These are phyloP conservation scores for Urtica urens DNA, from an alignment of 306 rosid species.

Conservation along the genomic window DNA sequence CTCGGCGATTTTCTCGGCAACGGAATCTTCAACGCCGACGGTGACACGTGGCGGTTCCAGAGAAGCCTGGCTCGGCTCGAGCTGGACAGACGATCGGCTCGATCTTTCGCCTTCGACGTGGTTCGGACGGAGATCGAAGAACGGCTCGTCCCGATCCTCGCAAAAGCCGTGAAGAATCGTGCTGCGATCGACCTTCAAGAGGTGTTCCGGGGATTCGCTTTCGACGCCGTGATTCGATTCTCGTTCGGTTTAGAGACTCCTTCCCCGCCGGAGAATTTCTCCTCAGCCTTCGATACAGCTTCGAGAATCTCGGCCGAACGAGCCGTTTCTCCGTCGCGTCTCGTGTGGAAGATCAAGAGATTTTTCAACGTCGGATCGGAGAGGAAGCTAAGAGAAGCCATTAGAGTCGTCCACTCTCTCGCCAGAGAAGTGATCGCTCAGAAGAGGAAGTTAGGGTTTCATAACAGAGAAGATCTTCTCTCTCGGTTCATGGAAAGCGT, in stretches of 20 bases:
- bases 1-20: conserved; percentile 64
- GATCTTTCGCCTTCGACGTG: conserved; percentile 49
- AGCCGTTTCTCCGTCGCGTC: conserved; percentile 57
- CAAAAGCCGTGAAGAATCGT: not conserved
- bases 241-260: conserved; percentile 51
- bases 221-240: conserved; percentile 53
- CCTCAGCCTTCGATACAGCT: conserved; percentile 55
- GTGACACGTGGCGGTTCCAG: conserved; percentile 60
- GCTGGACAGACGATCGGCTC: conserved; percentile 35
- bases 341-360: conserved; percentile 60
- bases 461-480: conserved; percentile 40
- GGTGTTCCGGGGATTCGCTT: conserved; percentile 54
- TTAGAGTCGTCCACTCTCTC: conserved; percentile 31
- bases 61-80: conserved; percentile 50
- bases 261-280: conserved; percentile 56
- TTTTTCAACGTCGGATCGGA: conserved; percentile 57
- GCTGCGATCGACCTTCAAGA: conserved; percentile 53
- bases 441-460: conserved; percentile 32
- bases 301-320: conserved; percentile 66
- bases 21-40: conserved; percentile 84
- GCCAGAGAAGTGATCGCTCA: conserved; percentile 56
- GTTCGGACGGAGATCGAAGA: conserved; percentile 40
- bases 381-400: conserved; percentile 29
- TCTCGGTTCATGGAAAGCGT: conserved; percentile 57
- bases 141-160: conserved; percentile 47